These are phyloP conservation scores for Carnegiea gigantea DNA, from an alignment of 179 eudicot species.

Conservation along the genomic window DNA sequence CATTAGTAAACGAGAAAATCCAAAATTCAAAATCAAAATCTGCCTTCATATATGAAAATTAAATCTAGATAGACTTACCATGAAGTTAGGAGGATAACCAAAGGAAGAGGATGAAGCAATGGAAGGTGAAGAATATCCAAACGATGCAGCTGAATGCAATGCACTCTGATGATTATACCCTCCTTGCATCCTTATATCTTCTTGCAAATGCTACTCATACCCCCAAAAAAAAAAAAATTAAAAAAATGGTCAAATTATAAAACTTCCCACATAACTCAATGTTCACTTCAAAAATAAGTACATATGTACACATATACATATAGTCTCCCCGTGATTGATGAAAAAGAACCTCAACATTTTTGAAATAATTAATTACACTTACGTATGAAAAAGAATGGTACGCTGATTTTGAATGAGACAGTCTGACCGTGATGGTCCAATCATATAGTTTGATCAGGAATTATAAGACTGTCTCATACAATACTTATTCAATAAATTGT, in stretches of 20 bases:
- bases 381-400: too few species aligned
- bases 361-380: too few species aligned
- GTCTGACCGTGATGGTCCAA: too few species aligned
- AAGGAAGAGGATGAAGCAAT: constrained; percentile 12
- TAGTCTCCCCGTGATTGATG: too few species aligned
- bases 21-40: background rate
- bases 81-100: constrained; percentile 26
- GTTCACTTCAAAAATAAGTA: too few species aligned
- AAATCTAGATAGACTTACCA: constrained; percentile 25
- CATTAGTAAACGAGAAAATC: background rate
- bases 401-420: too few species aligned
- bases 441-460: too few species aligned
- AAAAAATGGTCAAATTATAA: background rate
- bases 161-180: constrained; percentile 17
- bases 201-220: constrained; percentile 15
- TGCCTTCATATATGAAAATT: too few species aligned
- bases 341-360: too few species aligned
- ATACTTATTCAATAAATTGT: background rate
- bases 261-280: background rate
- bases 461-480: background rate
- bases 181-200: constrained; percentile 30
- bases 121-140: constrained; percentile 21
- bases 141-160: background rate
- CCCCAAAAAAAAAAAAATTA: background rate
- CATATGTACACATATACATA: too few species aligned